Evolutionary conservation across 225 moss, liverwort and hornwort species (phyloP), one percentile per base, ranked within the genome.

Genomic region (Asterella californica): DNA sequence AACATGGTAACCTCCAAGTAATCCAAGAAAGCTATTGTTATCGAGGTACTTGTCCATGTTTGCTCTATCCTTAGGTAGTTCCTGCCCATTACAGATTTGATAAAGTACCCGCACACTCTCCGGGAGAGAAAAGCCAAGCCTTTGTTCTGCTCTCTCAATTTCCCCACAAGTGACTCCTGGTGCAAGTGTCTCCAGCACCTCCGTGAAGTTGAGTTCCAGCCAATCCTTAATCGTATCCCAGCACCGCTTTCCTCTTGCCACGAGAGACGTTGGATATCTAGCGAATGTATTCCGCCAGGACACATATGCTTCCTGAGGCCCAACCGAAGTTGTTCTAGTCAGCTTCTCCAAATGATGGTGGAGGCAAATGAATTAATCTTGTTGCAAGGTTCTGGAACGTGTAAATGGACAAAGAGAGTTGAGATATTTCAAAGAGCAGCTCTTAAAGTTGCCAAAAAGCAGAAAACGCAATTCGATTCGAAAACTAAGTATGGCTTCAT

Each of bases 41-140:
- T 57, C 68, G 2, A 79, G 65, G 18, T 54, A 42, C 68, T 77
- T 84, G 29, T 52, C 77, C 73, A 55, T 79, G 55, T 83, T 79
- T 46, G 6, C 24, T 59, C 10, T 46, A 14, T 17, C n/a, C 27
- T 32, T 47, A 66, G 89, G 80, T 78, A 90, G 65, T 67, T 85
- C 87, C 79, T 96, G 95, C 45, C 95, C 95, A 78, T 92, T 90
- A 81, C 92, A 94, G 32, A 92, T 79, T 77, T 85, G 92, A 79
- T 93, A 94, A 65, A 96, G 77, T 74, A 96, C 69, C 22, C 91
- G 93, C 45, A 85, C 91, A 77, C 91, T 83, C 62, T 86, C 85
- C 77, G 95, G 95, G 48, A 96, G 84, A 60, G 79, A 77, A 84
- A 91, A 92, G 30, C 88, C 88, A 5, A 96, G 80, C 76, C 79